Conservation (phyloP, 495 filamentous ascomycete genomes). For the Hypoxylon lenormandii region DNA sequence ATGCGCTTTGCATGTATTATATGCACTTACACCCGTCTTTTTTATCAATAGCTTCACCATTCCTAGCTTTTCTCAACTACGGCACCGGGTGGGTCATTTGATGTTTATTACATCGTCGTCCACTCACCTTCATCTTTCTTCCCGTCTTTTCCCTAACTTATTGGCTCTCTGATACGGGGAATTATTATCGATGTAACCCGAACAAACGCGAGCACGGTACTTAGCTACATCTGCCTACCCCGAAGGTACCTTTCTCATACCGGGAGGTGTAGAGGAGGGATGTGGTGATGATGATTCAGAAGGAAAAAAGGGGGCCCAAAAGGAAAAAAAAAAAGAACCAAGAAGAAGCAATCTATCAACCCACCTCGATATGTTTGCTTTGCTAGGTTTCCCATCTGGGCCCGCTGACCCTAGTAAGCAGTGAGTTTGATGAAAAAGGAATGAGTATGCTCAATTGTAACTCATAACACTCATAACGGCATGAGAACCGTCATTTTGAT, state of each 20-base stretch:
- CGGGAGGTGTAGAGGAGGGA: slow-evolving; percentile 4
- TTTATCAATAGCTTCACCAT: slow-evolving; percentile 29
- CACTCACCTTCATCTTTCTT: slow-evolving; percentile 20
- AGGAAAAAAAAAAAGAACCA: slow-evolving; percentile 18
- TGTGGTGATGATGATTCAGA: slow-evolving; percentile 11
- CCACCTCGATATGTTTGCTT: slow-evolving; percentile 36
- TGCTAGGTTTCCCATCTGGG: slow-evolving; percentile 30
- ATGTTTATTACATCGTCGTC: slow-evolving; percentile 27
- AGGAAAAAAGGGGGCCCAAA: slow-evolving; percentile 8
- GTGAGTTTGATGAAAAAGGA: slow-evolving; percentile 33
- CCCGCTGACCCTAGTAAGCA: slow-evolving; percentile 44
- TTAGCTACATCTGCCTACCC: slow-evolving; percentile 23
- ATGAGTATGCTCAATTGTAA: slow-evolving; percentile 34
- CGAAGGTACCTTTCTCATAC: slow-evolving; percentile 9
- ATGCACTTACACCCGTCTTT: slow-evolving; percentile 38
- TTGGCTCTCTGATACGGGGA: slow-evolving; percentile 21
- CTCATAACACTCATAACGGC: slow-evolving; percentile 40
- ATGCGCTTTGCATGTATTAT: slow-evolving; percentile 29
- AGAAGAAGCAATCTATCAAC: slow-evolving; percentile 36
- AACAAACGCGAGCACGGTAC: slow-evolving; percentile 26
- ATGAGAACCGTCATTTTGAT: slow-evolving; percentile 29
- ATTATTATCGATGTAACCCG: slow-evolving; percentile 26
- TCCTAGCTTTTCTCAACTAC: slow-evolving; percentile 13
- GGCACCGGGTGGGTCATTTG: slow-evolving; percentile 22
- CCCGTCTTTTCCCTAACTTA: slow-evolving; percentile 15